Conservation (phyloP, 768 basidiomycete genomes). For the Russula sp. region DNA sequence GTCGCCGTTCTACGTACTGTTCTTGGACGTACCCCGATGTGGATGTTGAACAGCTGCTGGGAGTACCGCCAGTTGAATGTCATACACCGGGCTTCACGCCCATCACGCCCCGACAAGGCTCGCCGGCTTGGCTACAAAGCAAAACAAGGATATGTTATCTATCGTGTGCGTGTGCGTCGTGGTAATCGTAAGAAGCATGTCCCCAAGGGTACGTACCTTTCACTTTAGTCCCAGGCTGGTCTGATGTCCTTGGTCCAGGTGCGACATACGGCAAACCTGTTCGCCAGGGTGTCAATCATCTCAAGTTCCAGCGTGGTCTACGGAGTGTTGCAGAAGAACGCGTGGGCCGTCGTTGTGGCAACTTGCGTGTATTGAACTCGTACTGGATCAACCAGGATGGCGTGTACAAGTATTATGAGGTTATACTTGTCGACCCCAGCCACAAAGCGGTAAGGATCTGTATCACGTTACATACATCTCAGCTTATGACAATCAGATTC, state of each 20-base stretch:
- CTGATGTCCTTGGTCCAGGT: conserved; percentile 39
- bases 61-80: conserved; percentile 98
- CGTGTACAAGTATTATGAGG: conserved; percentile 98
- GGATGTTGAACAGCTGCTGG: conserved; percentile 66
- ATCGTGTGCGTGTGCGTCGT: conserved; percentile 93
- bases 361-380: conserved; percentile 93
- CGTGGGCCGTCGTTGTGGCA: conserved; percentile 93
- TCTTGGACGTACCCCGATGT: conserved; percentile 6
- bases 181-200: conserved; percentile 99
- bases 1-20: conserved; percentile 24
- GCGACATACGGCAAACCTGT: conserved; percentile 99
- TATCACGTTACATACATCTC: not conserved
- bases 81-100: conserved; percentile 95
- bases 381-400: conserved; percentile 99
- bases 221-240: not conserved
- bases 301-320: conserved; percentile 94
- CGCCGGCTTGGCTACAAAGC: conserved; percentile 99
- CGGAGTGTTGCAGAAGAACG: conserved; percentile 96
- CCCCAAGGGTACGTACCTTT: conserved; percentile 68
- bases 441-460: conserved; percentile 76
- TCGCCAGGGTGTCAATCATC: conserved; percentile 98
- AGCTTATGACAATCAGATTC: conserved; percentile 49
- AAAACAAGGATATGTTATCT: conserved; percentile 98
- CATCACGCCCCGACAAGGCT: conserved; percentile 98
- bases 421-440: conserved; percentile 93